Base-by-base conservation (phyloP, 83 land plant species). In the Picea mariana region DNA sequence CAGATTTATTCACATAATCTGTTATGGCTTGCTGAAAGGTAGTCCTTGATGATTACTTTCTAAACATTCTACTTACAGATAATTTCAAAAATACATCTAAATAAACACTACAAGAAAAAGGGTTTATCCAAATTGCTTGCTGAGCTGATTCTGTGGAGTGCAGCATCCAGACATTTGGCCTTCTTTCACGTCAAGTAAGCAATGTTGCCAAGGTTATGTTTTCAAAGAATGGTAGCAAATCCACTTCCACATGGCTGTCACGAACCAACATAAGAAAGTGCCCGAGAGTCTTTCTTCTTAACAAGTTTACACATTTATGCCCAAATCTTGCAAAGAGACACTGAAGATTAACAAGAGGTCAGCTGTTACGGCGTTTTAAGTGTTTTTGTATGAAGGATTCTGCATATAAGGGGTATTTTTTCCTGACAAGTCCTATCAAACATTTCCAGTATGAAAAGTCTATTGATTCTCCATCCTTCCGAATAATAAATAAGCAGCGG, bases 391-490 rank as follows among this genome's bases (percentile, higher is more conserved):
- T 87, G 78, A 92, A 92, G 64, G 77, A 87, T 58, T 88, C 89
- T 3, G 92, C 92, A 84, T 87, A 88, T 7, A 87, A 77, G 2
- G 95, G 93, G 62, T 89, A 88, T 6, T 86, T 93, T 79, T 82
- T 93, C 75, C 85, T 40, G 40, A 91, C 90, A 44, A 89, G 77
- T 31, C 95, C 93, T 84, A 87, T 91, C 40, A 93, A 85, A 87
- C 95, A 93, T 69, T 93, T 93, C 92, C 91, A 91, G 64, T 85
- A 93, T 26, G 95, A 93, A 78, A 93, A 91, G 65, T 93, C 95
- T 63, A 88, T 86, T 63, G 83, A 11, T 72, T 83, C 85, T 20
- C 95, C 95, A 87, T 93, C 89, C 82, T 86, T 87, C 23, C 88
- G 78, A 26, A 83, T 90, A 34, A 93, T 86, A 81, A 91, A 93